A percentile compares a stretch with the other conserved stretches of the same genome.
phyloP scores from a whole-genome alignment of 148 eudicot genomes.

The Silene latifolia region DNA sequence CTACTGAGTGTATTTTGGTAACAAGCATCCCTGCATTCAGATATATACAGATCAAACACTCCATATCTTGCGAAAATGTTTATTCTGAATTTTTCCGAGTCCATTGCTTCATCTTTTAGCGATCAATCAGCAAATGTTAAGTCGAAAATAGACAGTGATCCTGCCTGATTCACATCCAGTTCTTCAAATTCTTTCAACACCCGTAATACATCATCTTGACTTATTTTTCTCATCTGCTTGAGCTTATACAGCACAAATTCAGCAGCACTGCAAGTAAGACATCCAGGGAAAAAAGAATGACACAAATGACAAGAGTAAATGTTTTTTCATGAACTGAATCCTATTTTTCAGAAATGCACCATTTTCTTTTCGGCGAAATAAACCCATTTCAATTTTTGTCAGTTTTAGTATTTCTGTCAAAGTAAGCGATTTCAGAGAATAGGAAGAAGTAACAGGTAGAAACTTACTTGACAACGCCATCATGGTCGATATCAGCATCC shows the following conservation, averaged over 20 bases:
- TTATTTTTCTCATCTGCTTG: conserved; percentile 84
- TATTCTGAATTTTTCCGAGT: no score
- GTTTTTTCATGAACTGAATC: background rate
- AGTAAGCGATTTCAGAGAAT: no score
- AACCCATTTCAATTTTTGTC: no score
- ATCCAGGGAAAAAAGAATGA: background rate
- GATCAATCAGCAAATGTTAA: conserved; percentile 14
- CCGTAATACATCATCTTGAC: conserved; percentile 49
- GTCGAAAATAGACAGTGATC: conserved; percentile 57
- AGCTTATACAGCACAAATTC: conserved; percentile 69
- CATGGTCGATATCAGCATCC: conserved; percentile 78
- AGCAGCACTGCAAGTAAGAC: conserved; percentile 51
- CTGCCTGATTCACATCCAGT: conserved; percentile 78
- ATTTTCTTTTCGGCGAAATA: background rate
- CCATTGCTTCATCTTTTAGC: background rate
- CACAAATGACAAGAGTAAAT: background rate
- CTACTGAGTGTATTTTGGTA: no score
- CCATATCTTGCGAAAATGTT: no score
- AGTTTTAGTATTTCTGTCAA: no score
- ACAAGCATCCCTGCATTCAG: no score
- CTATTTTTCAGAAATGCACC: no score
- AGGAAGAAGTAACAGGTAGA: background rate
- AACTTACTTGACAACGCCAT: conserved; percentile 73
- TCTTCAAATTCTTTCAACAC: conserved; percentile 62
- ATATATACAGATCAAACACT: no score